A percentile compares a stretch with the other conserved stretches of the same genome.
These are phyloP conservation scores for Ophiostoma sp. DNA, from an alignment of 2,329 filamentous ascomycete genomes.

Conservation along the genomic window DNA sequence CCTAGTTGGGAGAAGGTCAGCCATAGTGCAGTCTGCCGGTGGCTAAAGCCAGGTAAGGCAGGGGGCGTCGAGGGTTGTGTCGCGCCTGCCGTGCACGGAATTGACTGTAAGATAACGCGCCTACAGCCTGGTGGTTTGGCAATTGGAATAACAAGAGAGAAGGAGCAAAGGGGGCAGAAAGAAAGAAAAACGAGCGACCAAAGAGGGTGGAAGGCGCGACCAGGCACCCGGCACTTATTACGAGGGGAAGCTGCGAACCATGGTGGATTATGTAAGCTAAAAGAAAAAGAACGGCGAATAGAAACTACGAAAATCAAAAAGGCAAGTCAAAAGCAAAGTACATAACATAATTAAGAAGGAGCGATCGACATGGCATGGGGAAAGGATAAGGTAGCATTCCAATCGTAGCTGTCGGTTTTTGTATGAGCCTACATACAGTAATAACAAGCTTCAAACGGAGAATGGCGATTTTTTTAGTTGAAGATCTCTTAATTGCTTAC, in stretches of 20 bases:
- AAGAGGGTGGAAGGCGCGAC: neutral
- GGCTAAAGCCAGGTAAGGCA: neutral
- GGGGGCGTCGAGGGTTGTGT: neutral
- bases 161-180: neutral
- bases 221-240: neutral
- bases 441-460: neutral
- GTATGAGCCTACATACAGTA: neutral
- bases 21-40: neutral
- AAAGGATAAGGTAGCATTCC: neutral
- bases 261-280: neutral
- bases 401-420: neutral
- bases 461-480: neutral
- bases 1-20: neutral
- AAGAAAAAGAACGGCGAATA: neutral
- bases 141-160: neutral
- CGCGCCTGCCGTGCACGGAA: neutral
- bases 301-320: neutral
- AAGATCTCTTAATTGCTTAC: neutral
- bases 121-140: neutral
- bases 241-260: neutral
- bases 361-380: neutral
- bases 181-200: neutral
- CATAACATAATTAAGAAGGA: neutral
- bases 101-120: neutral
- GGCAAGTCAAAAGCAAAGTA: conserved; percentile 1